Evolutionary conservation across 176 grass and related monocot species (phyloP), one percentile per base, ranked within the genome.

Genomic region (Ensete glaucum): DNA sequence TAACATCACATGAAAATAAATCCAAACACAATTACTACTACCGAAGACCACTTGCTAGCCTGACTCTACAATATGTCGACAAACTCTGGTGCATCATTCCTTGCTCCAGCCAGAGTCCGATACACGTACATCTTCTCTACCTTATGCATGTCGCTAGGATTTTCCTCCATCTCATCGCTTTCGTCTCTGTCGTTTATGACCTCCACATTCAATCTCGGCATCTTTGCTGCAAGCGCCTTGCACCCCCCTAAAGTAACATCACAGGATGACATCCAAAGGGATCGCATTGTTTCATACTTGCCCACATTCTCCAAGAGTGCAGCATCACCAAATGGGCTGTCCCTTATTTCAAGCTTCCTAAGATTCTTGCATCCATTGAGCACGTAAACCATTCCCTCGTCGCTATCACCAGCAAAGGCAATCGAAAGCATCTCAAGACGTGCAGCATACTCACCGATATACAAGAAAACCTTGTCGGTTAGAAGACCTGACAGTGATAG

Each of bases 41-140:
- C n/a, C n/a, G 34, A 43, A 43, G 4, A 43, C 34, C 34, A 43
- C 34, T 43, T 43, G 34, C 34, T 43, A 43, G 34, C 34, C 52
- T 72, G 24, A 22, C 59, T 73, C 79, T 72, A 91, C 17, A 91
- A 16, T 13, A 51, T 77, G 14, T 74, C 81, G 15, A 96, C 77
- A 60, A 88, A 96, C 57, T 81, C 76, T 49, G 88, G 92, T 0
- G 54, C 80, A 19, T 96, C 92, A n/a, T 19, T 54, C 23, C 92
- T 85, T 6, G 53, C 86, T 43, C 92, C 92, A 0, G 81, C 88
- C 0, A 85, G 34, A 2, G 92, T 87, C 54, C 86, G 79, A 82
- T 96, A 96, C 53, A 96, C 79, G 60, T 96, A 91, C 16, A 96
- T 63, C 58, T 85, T 91, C 43, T 79, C 74, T 65, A 96, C 86